A percentile compares a stretch with the other conserved stretches of the same genome.
Evolutionary conservation across 1,284 basidiomycete genomes (phyloP).

Genomic region (Sporisorium graminicola): DNA sequence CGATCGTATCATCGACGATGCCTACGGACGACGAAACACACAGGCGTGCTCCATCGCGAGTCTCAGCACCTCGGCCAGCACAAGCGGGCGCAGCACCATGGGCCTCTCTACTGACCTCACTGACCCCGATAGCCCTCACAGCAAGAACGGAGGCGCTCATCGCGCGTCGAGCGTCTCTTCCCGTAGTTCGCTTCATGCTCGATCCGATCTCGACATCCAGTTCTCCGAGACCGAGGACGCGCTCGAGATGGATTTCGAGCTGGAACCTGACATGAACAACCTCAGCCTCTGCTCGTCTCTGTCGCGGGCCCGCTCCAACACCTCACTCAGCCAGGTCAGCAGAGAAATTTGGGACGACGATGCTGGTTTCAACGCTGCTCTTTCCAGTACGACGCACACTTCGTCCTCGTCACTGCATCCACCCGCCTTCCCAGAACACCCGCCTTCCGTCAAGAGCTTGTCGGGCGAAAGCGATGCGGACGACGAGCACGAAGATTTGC

Average conservation of each 20-base stretch:
- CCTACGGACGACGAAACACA: conserved; percentile 1
- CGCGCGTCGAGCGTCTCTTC: conserved; percentile 23
- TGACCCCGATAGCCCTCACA: conserved; percentile 48
- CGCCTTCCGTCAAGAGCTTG: conserved; percentile 25
- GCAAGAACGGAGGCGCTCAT: conserved; percentile 18
- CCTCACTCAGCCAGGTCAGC: conserved; percentile 38
- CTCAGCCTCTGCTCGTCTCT: conserved; percentile 53
- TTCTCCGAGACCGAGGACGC: conserved; percentile 28
- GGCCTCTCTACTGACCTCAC: conserved; percentile 56
- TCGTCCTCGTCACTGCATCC: conserved; percentile 31
- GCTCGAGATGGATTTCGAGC: conserved; percentile 53
- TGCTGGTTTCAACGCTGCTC: conserved; percentile 5
- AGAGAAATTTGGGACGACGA: conserved; percentile 49
- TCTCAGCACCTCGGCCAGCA: conserved; percentile 48
- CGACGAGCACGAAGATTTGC: conserved; percentile 55
- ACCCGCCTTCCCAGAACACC: conserved; percentile 11
- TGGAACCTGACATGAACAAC: conserved; percentile 43
- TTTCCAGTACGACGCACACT: conserved; percentile 15
- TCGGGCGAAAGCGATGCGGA: conserved; percentile 55
- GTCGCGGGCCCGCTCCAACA: conserved; percentile 38
- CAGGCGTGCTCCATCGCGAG: conserved; percentile 26
- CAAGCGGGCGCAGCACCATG: conserved; percentile 50
- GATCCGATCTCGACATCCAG: conserved; percentile 36
- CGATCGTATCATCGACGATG: conserved; percentile 2
- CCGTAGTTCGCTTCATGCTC: conserved; percentile 19